Base-by-base conservation (phyloP, 129 eudicot species). In the Cynara cardunculus region DNA sequence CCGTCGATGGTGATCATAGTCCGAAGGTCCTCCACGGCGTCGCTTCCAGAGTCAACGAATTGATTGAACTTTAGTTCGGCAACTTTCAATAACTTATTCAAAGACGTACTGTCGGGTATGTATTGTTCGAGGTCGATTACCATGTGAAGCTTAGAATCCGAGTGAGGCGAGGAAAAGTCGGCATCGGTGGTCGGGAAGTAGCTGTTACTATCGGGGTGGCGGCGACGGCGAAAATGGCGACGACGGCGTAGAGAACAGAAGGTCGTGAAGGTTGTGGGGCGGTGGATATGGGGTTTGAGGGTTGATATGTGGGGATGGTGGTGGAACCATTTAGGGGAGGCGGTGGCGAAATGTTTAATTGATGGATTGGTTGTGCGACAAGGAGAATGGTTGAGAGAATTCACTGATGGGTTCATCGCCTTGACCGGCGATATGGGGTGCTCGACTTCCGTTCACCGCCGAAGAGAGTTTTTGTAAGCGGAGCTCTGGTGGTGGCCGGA, bases 1-100 rank as follows among this genome's bases (percentile, higher is more conserved):
- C 71, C 61, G 74, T 91, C 90, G 1, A 88, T 81, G 6, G 85
- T 24, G 7, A 94, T 75, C 49, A 91, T 26, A 0, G 88, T 88
- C 68, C 79, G 78, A 19, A 94, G 62, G 41, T 94, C 98, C 10
- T 88, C 83, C 16, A 86, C 37, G 27, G 95, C 94, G 10, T 91
- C 92, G 21, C 26, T 83, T 37, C 90, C 87, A 25, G 90, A 84
- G 27, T 71, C 49, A 13, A 93, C 25, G 77, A 89, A 84, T n/a
- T 84, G 80, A 71, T 85, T 64, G 27, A 93, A 67, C 46, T 82
- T 82, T 11, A 85, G 9, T 34, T 90, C 78, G 32, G 77, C 62
- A 3, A 62, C 28, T 56, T 25, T 61, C 25, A 78, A 22, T 14
- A 89, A 70, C 79, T 68, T 73, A 7, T 82, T 78, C 32, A 90